A percentile compares a stretch with the other conserved stretches of the same genome.
These are phyloP conservation scores for Mallotus nudiflorus DNA, from an alignment of 345 rosid genomes.

Conservation along the genomic window DNA sequence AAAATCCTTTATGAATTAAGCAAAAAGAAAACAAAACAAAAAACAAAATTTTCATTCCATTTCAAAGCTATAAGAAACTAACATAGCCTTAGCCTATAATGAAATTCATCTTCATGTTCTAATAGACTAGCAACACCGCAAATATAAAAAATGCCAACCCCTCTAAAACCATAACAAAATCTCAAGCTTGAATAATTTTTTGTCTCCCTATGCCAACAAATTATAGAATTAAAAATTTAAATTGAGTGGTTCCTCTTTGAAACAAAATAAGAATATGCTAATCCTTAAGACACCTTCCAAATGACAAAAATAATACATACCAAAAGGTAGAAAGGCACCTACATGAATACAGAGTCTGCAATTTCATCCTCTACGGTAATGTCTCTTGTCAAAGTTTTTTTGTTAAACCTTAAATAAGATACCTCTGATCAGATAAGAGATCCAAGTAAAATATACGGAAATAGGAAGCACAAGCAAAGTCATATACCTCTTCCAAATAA, in stretches of 20 bases:
- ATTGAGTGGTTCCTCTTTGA: too few species aligned
- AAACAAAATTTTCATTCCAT: too few species aligned
- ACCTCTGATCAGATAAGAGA: constrained; percentile 2
- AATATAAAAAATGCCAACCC: neutral
- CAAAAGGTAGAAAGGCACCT: constrained; percentile 43
- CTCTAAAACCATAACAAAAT: neutral
- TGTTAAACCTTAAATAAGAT: constrained; percentile 61
- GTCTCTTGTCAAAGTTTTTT: constrained; percentile 60
- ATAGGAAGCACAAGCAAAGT: neutral
- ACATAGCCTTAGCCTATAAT: neutral
- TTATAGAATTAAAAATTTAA: too few species aligned
- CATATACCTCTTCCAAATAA: constrained; percentile 80
- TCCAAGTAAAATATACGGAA: neutral
- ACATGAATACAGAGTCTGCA: constrained; percentile 85
- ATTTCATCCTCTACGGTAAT: constrained; percentile 83
- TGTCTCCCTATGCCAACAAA: neutral
- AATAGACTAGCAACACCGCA: neutral
- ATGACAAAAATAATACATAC: neutral
- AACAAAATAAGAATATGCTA: neutral
- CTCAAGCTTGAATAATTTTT: neutral
- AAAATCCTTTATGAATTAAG: too few species aligned
- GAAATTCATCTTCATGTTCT: neutral
- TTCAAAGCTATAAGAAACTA: too few species aligned
- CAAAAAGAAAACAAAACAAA: too few species aligned
- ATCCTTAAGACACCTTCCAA: neutral